A percentile compares a stretch with the other conserved stretches of the same genome.
phyloP scores from a whole-genome alignment of 768 basidiomycete genomes.

The Amanita thiersii region DNA sequence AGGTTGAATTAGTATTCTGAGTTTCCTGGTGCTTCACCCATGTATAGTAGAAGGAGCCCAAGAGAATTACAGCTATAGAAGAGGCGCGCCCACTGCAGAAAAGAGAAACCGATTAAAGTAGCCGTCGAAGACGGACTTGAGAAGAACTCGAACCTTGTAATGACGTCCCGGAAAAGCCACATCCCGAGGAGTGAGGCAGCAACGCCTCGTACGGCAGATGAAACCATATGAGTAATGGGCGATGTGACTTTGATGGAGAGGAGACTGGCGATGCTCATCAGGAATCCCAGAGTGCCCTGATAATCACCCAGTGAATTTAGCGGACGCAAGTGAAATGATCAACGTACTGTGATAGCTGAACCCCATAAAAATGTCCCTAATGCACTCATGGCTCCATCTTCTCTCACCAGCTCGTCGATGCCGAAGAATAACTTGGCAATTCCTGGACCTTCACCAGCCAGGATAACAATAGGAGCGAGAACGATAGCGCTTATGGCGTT shows the following conservation, averaged over 20 bases:
- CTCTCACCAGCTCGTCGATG: constrained; percentile 24
- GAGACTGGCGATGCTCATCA: constrained; percentile 90
- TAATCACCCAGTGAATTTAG: background rate
- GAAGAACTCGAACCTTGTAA: constrained; percentile 54
- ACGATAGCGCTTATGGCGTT: constrained; percentile 74
- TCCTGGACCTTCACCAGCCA: constrained; percentile 68
- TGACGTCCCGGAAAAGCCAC: constrained; percentile 73
- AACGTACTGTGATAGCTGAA: constrained; percentile 66
- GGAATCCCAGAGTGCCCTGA: constrained; percentile 82
- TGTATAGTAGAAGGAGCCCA: constrained; percentile 80
- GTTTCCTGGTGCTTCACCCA: constrained; percentile 80
- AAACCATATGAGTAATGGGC: constrained; percentile 96
- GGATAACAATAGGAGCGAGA: constrained; percentile 62
- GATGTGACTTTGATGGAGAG: constrained; percentile 97
- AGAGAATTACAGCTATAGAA: constrained; percentile 75
- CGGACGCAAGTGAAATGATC: background rate
- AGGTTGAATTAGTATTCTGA: constrained; percentile 24
- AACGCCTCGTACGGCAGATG: constrained; percentile 91
- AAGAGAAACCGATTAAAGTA: background rate
- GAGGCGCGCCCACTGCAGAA: constrained; percentile 62
- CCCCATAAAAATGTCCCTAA: constrained; percentile 70
- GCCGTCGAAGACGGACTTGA: constrained; percentile 1
- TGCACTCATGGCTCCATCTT: constrained; percentile 34
- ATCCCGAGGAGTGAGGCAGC: constrained; percentile 80
- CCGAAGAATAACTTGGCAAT: constrained; percentile 55